Conservation (phyloP, 768 basidiomycete genomes). For the Phanerochaete sordida region DNA sequence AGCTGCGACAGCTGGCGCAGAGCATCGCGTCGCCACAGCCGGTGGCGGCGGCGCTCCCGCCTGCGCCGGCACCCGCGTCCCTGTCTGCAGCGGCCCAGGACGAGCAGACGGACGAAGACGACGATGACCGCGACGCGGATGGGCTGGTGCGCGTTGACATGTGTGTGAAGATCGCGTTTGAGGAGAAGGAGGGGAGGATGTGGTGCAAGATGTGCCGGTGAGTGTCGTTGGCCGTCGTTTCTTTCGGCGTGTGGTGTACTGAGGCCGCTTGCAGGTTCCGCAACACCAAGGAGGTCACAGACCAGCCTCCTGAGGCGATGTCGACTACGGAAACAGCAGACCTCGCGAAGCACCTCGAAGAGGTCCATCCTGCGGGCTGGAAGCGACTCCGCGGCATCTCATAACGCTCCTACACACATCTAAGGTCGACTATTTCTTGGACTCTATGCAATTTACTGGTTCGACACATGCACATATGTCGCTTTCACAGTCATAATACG, state of each 20-base stretch:
- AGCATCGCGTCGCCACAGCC: too few relatives aligned
- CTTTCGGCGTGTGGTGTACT: not conserved
- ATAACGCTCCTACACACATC: not conserved
- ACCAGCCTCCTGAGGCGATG: not conserved
- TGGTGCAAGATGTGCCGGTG: constrained; percentile 14
- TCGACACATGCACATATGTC: not conserved
- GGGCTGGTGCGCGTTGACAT: not conserved
- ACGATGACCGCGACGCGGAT: constrained; percentile 1
- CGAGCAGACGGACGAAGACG: not conserved
- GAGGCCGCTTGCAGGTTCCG: not conserved
- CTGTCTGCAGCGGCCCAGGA: not conserved
- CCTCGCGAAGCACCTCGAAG: constrained; percentile 4
- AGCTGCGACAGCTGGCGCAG: not conserved
- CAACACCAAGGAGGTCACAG: not conserved
- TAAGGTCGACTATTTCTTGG: not conserved
- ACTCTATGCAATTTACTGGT: not conserved
- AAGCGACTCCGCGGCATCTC: not conserved
- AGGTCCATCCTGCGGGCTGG: constrained; percentile 12
- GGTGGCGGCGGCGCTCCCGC: not conserved
- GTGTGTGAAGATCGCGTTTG: constrained; percentile 6
- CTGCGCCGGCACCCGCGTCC: not conserved
- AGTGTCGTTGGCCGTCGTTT: not conserved
- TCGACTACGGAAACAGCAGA: not conserved
- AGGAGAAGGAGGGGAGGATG: not conserved
- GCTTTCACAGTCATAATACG: not conserved